Conservation (phyloP, 768 basidiomycete genomes). For the Leccinum sublutescens region DNA sequence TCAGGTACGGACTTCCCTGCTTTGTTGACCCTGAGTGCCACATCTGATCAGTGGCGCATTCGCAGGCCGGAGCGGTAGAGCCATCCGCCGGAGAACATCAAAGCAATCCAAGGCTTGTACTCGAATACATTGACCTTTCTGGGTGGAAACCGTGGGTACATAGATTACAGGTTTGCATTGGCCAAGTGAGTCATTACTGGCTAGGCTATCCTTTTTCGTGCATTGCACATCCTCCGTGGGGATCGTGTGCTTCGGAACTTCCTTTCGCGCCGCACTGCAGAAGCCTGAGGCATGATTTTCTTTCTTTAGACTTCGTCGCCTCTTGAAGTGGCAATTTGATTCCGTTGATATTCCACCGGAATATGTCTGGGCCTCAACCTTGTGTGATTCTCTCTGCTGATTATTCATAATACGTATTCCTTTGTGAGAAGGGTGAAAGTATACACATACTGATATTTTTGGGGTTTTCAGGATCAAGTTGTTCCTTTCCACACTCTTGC, state of each 20-base stretch:
- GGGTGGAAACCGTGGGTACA: constrained; percentile 57
- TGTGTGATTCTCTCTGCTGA: constrained; percentile 1
- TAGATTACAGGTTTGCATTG: constrained; percentile 61
- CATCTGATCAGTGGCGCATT: constrained; percentile 23
- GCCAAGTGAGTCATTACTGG: constrained; percentile 46
- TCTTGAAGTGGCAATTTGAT: constrained; percentile 12
- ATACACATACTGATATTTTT: constrained; percentile 19
- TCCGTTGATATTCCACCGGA: not conserved
- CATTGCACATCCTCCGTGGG: constrained; percentile 4
- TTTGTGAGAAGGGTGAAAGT: not conserved
- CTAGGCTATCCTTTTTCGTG: constrained; percentile 9
- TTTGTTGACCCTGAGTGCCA: constrained; percentile 20
- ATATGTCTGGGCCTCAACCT: not conserved
- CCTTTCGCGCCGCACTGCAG: constrained; percentile 4
- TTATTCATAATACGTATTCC: constrained; percentile 3
- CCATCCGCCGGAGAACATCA: constrained; percentile 35
- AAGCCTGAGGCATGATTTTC: constrained; percentile 15
- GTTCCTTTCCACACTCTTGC: constrained; percentile 56
- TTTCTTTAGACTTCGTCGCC: constrained; percentile 22
- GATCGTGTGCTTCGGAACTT: constrained; percentile 9
- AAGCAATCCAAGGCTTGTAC: constrained; percentile 50
- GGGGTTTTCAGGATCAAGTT: constrained; percentile 53
- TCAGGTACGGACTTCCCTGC: constrained; percentile 43
- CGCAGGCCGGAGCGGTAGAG: constrained; percentile 55
- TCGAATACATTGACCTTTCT: constrained; percentile 56